Base-by-base conservation (phyloP, 352 stramenopile species). In the Pythium apleroticum region DNA sequence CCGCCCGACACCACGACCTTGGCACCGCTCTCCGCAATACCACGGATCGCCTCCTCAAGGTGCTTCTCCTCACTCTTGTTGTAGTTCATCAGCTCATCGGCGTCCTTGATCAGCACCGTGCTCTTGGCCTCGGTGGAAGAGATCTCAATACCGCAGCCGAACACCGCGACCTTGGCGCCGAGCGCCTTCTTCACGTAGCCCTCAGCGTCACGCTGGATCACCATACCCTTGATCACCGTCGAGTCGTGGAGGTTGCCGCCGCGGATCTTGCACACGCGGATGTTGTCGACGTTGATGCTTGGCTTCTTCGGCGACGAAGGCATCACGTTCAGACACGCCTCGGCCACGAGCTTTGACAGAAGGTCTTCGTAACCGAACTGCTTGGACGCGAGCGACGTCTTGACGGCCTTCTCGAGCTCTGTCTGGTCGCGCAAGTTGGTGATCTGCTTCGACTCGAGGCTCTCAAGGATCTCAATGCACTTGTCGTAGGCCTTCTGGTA, bases 81-180 rank as follows among this genome's bases (percentile, higher is more conserved):
- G 93, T 99, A 99, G 79, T 97, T 98, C 84, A 98, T 98, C 65
- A 99, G 89, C 82, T 99, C 97, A 54, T 99, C 97, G 12, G 97
- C 98, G 65, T 91, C 98, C 80, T 99, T 98, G 77, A 99, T 99
- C n/a, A 99, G 84, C 60, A 99, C 97, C 4, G 97, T 99, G 74
- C 97, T 98, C 88, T 99, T 99, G 27, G 97, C 97, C 77, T 99
- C 97, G 2, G 97, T 99, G 39, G 85, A 88, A 49, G 89, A 97
- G 20, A 98, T 93, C 80, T 99, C 97, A 59, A 99, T 91, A 41
- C 96, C 97, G 65, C 95, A 99, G 57, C 91, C 96, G 77, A 99
- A 99, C 27, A 99, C 93, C 4, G 91, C 93, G 50, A 99, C 81
- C 78, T 99, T 99, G 39, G 95, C 96, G 63, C 97, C 84, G 20